Conservation (phyloP, 495 filamentous ascomycete species). For the Xanthoparmelia taractica region DNA sequence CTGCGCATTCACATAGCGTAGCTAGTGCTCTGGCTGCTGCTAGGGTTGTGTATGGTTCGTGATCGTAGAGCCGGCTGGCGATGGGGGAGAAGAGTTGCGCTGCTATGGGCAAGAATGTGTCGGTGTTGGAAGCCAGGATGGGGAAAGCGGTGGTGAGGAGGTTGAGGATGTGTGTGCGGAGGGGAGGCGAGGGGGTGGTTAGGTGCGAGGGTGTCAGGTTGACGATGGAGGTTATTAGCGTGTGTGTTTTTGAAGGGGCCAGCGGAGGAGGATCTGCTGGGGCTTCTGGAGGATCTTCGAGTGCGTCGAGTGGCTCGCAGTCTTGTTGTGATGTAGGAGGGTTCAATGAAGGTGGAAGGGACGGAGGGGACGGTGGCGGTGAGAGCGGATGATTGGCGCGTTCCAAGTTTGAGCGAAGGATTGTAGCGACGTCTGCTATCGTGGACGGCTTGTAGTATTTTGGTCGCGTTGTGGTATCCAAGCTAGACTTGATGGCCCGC, state of each 20-base stretch:
- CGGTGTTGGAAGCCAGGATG: constrained; percentile 62
- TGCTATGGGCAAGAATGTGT: constrained; percentile 77
- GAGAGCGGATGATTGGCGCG: constrained; percentile 11
- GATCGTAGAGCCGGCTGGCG: constrained; percentile 51
- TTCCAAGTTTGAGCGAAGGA: constrained; percentile 11
- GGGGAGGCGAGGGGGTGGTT: constrained; percentile 67
- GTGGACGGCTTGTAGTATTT: constrained; percentile 37
- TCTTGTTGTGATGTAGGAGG: neutral
- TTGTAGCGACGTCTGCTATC: constrained; percentile 33
- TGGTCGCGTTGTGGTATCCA: constrained; percentile 32
- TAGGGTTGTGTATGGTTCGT: constrained; percentile 26
- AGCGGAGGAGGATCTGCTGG: constrained; percentile 38
- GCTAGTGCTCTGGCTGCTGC: constrained; percentile 26
- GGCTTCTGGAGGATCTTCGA: neutral
- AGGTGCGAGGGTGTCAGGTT: constrained; percentile 74
- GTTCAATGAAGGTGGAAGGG: constrained; percentile 19
- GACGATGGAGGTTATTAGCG: constrained; percentile 59
- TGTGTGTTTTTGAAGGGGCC: constrained; percentile 48
- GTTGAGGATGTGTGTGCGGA: constrained; percentile 67
- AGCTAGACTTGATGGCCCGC: constrained; percentile 38
- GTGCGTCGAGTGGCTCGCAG: neutral
- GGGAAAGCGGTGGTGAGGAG: constrained; percentile 63
- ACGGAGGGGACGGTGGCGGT: constrained; percentile 8
- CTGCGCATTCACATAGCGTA: constrained; percentile 47
- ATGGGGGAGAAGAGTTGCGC: constrained; percentile 84